Evolutionary conservation across 768 basidiomycete genomes (phyloP), one percentile per base, ranked within the genome.

Genomic region (Suillus fuscotomentosus): DNA sequence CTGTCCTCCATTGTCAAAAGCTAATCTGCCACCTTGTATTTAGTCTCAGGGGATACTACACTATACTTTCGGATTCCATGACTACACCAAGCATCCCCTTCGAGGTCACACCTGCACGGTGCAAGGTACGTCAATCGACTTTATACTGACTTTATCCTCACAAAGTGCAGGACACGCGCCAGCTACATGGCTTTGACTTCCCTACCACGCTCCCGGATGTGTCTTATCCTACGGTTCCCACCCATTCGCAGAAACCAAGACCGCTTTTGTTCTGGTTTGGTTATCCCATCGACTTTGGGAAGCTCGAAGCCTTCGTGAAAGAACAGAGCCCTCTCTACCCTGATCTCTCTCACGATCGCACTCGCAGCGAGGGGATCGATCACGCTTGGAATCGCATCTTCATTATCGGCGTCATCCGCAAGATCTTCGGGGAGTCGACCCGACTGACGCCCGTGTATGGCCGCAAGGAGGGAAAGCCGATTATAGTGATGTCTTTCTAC

Each of bases 351-450:
- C 53, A 34, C 4, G 53, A 54, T 34, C 20, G 27, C 31, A 54
- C 53, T 5, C 31, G 53, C 9, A 54, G 53, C 53, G 31, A 54
- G 31, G 53, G 31, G 17, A 54, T 54, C 31, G 11, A 54, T 9
- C 53, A 54, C 11, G 17, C 31, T 3, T 31, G 51, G 51, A 53
- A 54, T 3, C 53, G 53, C 31, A 34, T 20, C 10, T 54, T 54
- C 53, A 54, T 54, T 17, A 20, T 54, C 31, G 53, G 53, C 10
- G 53, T 54, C 53, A 54, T 54, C 17, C 31, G 53, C 31, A 54
- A 54, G 53, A 34, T 54, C 31, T 54, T 54, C 10, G 53, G 53
- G 53, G 53, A 54, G 53, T 54, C 53, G 17, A 54, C 53, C 34
- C 53, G 53, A 11, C 31, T 54, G 31, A 34, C 5, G 20, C 53